phyloP scores from a whole-genome alignment of 2,329 filamentous ascomycete species.

The Beauveria bassiana region DNA sequence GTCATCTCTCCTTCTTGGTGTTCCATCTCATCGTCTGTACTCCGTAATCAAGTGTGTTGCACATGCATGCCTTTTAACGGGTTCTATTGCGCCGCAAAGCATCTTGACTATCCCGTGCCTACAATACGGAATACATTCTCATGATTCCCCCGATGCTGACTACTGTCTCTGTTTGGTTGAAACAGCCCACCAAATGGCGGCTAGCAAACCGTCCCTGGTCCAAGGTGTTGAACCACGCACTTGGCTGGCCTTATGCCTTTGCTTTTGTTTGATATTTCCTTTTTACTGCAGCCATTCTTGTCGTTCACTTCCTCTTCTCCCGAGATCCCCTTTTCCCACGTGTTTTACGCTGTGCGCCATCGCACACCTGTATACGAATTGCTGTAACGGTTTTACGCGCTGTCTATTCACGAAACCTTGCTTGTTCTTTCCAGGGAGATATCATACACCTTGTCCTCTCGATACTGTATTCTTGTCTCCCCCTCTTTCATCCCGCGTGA shows the following conservation, averaged over 20 bases:
- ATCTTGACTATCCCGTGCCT: neutral
- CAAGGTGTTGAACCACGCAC: neutral
- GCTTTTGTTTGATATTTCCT: neutral
- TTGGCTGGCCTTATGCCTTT: neutral
- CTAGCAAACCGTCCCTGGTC: neutral
- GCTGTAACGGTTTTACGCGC: neutral
- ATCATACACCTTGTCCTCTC: neutral
- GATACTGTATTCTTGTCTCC: neutral
- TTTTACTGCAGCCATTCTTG: neutral
- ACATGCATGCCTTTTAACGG: neutral
- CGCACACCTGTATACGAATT: neutral
- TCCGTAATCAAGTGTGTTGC: neutral
- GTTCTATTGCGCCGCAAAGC: neutral
- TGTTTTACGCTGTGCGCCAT: neutral
- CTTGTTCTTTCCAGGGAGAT: neutral
- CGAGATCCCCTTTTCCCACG: slow-evolving; percentile 6
- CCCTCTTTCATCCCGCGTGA: neutral
- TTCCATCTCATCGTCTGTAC: neutral
- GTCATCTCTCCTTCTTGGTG: neutral
- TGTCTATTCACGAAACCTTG: neutral
- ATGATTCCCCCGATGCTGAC: neutral
- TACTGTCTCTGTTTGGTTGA: neutral
- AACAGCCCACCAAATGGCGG: neutral
- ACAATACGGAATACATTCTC: no score
- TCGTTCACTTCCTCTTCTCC: neutral